phyloP scores from a whole-genome alignment of 352 stramenopile species.

The Phytopythium kandeliae region DNA sequence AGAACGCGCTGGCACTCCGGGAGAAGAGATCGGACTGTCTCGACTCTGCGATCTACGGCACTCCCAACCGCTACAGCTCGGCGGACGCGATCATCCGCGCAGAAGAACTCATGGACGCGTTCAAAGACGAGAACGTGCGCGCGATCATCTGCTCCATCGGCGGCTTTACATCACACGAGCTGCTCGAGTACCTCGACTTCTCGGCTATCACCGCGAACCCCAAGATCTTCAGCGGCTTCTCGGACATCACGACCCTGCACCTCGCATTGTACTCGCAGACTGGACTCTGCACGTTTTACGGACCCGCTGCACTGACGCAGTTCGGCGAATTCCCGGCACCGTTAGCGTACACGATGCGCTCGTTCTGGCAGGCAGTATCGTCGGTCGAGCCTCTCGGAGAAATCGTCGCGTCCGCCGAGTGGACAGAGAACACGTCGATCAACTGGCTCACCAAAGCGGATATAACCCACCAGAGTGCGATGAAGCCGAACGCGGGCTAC shows the following conservation, averaged over 20 bases:
- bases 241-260: constrained; percentile 60
- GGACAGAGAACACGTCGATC: constrained; percentile 56
- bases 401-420: constrained; percentile 33
- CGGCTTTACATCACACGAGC: constrained; percentile 50
- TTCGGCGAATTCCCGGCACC: constrained; percentile 57
- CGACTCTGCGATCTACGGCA: constrained; percentile 14
- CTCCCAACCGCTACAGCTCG: constrained; percentile 30
- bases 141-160: constrained; percentile 55
- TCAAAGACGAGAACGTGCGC: constrained; percentile 27
- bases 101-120: constrained; percentile 46
- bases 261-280: constrained; percentile 37
- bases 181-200: constrained; percentile 62
- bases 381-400: constrained; percentile 19
- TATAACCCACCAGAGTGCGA: constrained; percentile 26
- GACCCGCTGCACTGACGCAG: constrained; percentile 40
- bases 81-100: constrained; percentile 35
- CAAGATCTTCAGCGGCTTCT: constrained; percentile 57
- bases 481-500: constrained; percentile 40
- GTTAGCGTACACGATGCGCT: constrained; percentile 33
- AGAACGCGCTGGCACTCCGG: constrained; percentile 15
- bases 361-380: constrained; percentile 30
- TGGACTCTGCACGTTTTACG: constrained; percentile 53
- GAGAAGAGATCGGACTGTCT: neutral
- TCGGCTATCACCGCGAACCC: constrained; percentile 29
- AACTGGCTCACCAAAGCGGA: constrained; percentile 52